Conservation (phyloP, 2,329 filamentous ascomycete genomes). For the Colletotrichum sidae region DNA sequence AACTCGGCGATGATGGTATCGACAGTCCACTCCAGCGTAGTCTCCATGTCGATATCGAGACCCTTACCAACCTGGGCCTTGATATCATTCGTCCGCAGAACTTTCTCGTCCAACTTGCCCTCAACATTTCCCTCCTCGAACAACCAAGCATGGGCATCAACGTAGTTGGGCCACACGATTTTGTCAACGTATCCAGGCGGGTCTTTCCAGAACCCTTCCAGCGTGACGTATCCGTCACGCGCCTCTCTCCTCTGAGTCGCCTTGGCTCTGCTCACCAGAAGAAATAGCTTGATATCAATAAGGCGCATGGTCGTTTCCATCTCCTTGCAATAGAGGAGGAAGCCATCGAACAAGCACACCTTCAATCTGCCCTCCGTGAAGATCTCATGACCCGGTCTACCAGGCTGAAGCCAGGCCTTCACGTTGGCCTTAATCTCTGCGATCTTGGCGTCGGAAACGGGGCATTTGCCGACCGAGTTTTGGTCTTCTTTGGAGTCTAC, state of each 20-base stretch:
- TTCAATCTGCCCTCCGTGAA: constrained; percentile 48
- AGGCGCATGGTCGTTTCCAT: constrained; percentile 67
- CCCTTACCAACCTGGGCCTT: constrained; percentile 59
- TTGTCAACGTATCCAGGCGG: constrained; percentile 94
- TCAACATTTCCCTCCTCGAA: constrained; percentile 78
- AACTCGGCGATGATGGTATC: constrained; percentile 66
- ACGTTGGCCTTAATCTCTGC: constrained; percentile 60
- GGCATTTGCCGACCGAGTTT: constrained; percentile 69
- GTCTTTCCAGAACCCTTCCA: constrained; percentile 94
- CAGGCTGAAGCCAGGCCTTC: constrained; percentile 56
- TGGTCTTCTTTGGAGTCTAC: constrained; percentile 71
- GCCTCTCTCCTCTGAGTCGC: constrained; percentile 76
- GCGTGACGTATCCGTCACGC: constrained; percentile 80
- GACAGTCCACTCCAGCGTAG: constrained; percentile 76
- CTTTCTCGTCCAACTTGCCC: constrained; percentile 60
- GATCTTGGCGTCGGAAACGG: constrained; percentile 62
- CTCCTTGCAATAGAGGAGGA: constrained; percentile 78
- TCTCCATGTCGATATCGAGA: constrained; percentile 68
- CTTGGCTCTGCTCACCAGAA: constrained; percentile 74
- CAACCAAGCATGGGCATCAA: constrained; percentile 82
- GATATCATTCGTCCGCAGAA: constrained; percentile 58
- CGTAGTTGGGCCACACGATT: constrained; percentile 97
- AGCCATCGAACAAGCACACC: constrained; percentile 87
- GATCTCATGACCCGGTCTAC: constrained; percentile 55
- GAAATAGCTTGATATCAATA: constrained; percentile 82